A percentile compares a stretch with the other conserved stretches of the same genome.
Evolutionary conservation across 2,329 filamentous ascomycete genomes (phyloP).

Genomic region (Neonectria punicea): DNA sequence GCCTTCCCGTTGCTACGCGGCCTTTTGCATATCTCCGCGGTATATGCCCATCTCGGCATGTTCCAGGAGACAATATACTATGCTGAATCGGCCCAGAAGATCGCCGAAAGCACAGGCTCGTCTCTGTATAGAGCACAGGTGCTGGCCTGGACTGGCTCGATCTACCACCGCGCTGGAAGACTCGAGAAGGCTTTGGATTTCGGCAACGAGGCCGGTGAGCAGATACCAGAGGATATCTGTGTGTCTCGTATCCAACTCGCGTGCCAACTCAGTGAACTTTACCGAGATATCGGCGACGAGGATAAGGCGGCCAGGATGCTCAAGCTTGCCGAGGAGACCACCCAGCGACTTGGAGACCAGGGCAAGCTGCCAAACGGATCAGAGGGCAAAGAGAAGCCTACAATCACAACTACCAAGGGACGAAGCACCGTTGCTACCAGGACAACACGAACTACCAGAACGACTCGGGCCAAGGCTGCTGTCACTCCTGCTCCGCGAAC

Average conservation of each 20-base stretch:
- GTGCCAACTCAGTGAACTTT: slow-evolving; percentile 67
- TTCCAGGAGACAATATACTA: slow-evolving; percentile 91
- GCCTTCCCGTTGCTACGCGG: slow-evolving; percentile 78
- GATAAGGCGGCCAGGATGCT: slow-evolving; percentile 58
- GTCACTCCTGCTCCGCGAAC: slow-evolving; percentile 29
- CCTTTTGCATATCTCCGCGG: slow-evolving; percentile 76
- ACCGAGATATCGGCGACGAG: slow-evolving; percentile 59
- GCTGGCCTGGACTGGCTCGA: slow-evolving; percentile 63
- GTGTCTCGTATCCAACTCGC: slow-evolving; percentile 56
- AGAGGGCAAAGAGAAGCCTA: slow-evolving; percentile 23
- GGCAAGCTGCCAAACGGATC: slow-evolving; percentile 23
- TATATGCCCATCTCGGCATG: slow-evolving; percentile 87
- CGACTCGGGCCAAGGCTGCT: slow-evolving; percentile 37
- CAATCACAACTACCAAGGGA: slow-evolving; percentile 24
- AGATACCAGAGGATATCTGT: slow-evolving; percentile 57
- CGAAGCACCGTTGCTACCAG: slow-evolving; percentile 38
- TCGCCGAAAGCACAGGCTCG: slow-evolving; percentile 76
- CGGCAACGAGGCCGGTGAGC: slow-evolving; percentile 63
- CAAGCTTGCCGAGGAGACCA: slow-evolving; percentile 60
- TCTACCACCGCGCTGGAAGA: slow-evolving; percentile 68
- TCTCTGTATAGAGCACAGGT: slow-evolving; percentile 66
- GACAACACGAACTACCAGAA: slow-evolving; percentile 39
- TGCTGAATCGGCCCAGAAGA: slow-evolving; percentile 82
- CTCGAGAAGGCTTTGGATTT: slow-evolving; percentile 66
- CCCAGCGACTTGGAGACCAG: slow-evolving; percentile 48